Evolutionary conservation across 2,329 filamentous ascomycete genomes (phyloP).

Genomic region (Pseudogymnoascus sp.): DNA sequence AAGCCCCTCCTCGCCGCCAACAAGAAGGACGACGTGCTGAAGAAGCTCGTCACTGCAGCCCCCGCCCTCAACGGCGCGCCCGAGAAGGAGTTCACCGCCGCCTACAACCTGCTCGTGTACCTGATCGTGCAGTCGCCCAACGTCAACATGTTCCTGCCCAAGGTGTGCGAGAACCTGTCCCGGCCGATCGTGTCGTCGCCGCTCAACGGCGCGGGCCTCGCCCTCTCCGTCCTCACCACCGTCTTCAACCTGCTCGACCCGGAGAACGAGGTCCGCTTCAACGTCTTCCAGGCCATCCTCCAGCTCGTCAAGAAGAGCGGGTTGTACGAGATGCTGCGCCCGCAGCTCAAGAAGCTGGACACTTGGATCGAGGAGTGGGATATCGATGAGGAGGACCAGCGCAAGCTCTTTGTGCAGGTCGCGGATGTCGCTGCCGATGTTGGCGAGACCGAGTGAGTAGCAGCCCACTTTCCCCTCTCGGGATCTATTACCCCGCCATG

Average conservation of each 20-base stretch:
- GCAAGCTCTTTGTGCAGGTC: conserved; percentile 76
- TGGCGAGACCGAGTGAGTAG: conserved; percentile 61
- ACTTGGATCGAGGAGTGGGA: conserved; percentile 79
- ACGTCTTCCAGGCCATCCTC: conserved; percentile 84
- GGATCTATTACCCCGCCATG: background rate
- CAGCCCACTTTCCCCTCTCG: conserved; percentile 19
- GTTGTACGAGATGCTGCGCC: conserved; percentile 75
- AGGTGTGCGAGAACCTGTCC: conserved; percentile 81
- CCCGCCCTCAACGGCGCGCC: conserved; percentile 71
- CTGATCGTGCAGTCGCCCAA: conserved; percentile 81
- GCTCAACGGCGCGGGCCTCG: conserved; percentile 73
- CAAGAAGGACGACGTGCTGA: conserved; percentile 74
- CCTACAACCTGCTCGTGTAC: conserved; percentile 95
- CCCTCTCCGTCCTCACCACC: conserved; percentile 83
- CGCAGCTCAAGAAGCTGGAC: conserved; percentile 75
- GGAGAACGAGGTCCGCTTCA: conserved; percentile 71
- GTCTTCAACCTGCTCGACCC: conserved; percentile 88
- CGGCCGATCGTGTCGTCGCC: conserved; percentile 82
- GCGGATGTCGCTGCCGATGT: conserved; percentile 71
- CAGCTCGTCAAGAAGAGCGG: conserved; percentile 67
- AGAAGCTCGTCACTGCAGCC: conserved; percentile 79
- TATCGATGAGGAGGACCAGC: conserved; percentile 69
- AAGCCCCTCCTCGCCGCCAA: conserved; percentile 63
- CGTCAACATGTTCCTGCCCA: conserved; percentile 75
- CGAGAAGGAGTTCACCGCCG: conserved; percentile 93